phyloP scores from a whole-genome alignment of 805 yeast species.

The Cyberlindnera japonica region DNA sequence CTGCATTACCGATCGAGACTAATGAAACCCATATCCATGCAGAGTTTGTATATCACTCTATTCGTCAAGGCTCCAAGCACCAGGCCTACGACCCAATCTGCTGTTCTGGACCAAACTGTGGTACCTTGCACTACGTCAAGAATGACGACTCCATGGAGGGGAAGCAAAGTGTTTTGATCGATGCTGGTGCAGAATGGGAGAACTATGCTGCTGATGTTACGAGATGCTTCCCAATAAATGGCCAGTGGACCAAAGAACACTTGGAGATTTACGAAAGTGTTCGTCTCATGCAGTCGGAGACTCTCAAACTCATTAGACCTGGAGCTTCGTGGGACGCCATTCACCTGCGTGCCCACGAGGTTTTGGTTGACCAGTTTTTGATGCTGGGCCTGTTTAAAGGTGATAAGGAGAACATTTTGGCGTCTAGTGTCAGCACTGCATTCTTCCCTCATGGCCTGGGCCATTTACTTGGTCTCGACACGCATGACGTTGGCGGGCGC shows the following conservation, averaged over 20 bases:
- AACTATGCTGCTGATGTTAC: constrained; percentile 93
- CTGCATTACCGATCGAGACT: constrained; percentile 80
- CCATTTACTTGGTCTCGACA: constrained; percentile 89
- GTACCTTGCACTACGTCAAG: constrained; percentile 84
- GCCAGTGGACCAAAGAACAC: constrained; percentile 87
- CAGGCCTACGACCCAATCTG: constrained; percentile 95
- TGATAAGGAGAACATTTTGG: constrained; percentile 61
- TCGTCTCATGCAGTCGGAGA: constrained; percentile 71
- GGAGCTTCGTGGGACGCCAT: constrained; percentile 84
- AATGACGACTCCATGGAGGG: constrained; percentile 64
- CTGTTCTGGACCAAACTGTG: constrained; percentile 88
- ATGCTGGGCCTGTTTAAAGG: constrained; percentile 71
- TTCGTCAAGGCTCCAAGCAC: constrained; percentile 88
- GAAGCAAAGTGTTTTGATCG: constrained; percentile 71
- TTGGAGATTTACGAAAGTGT: constrained; percentile 78
- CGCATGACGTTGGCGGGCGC: constrained; percentile 92
- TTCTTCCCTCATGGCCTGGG: constrained; percentile 97
- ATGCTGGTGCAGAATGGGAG: constrained; percentile 97
- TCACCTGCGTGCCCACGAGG: constrained; percentile 75
- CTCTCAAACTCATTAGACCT: constrained; percentile 72
- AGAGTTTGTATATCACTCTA: constrained; percentile 88
- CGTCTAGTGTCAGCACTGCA: constrained; percentile 65
- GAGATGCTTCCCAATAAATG: constrained; percentile 88
- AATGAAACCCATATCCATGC: constrained; percentile 94
- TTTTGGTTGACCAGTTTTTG: constrained; percentile 67